These are phyloP conservation scores for Fistulifera pelliculosa DNA, from an alignment of 108 stramenopile species.

Conservation along the genomic window DNA sequence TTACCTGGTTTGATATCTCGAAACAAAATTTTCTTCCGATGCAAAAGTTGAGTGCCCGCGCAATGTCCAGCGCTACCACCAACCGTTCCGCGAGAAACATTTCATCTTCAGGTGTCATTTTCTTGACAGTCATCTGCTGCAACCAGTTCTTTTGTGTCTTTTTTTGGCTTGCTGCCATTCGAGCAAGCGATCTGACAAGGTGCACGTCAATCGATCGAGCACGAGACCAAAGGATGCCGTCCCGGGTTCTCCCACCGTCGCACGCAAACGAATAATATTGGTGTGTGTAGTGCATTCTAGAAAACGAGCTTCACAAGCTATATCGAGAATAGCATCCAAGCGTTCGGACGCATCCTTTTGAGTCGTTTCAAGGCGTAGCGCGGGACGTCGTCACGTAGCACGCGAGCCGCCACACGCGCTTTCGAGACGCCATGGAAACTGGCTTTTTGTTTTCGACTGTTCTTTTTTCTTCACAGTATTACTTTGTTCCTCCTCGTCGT, in stretches of 20 bases:
- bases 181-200: conserved; percentile 39
- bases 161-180: conserved; percentile 22
- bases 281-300: conserved; percentile 46
- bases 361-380: conserved; percentile 32
- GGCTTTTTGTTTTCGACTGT: not conserved
- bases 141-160: too few species aligned
- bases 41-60: conserved; percentile 24
- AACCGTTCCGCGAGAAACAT: conserved; percentile 6
- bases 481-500: not conserved
- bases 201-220: conserved; percentile 50
- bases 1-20: conserved; percentile 31
- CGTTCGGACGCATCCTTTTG: conserved; percentile 5
- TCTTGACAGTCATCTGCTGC: too few species aligned
- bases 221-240: conserved; percentile 39
- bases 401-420: not conserved
- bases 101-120: too few species aligned
- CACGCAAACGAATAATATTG: conserved; percentile 56
- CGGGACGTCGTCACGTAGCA: conserved; percentile 34
- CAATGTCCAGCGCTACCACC: conserved; percentile 20
- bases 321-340: conserved; percentile 33
- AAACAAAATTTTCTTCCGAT: conserved; percentile 15
- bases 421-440: too few species aligned
- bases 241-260: conserved; percentile 38
- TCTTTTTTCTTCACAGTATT: not conserved
- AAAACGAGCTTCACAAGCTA: conserved; percentile 62